phyloP scores from a whole-genome alignment of 176 grass and related monocot genomes.

The Carex myosuroides region DNA sequence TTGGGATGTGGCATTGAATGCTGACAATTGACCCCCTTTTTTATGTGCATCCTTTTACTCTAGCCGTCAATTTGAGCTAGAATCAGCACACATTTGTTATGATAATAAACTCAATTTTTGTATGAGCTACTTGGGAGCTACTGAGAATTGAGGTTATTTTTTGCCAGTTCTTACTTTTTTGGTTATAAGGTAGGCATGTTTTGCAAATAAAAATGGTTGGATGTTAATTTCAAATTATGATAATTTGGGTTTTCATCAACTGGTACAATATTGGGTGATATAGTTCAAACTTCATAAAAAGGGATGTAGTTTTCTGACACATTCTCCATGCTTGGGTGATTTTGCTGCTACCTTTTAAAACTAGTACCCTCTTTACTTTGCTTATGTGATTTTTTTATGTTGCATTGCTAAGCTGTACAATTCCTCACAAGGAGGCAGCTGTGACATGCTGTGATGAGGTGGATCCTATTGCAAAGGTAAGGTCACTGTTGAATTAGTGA shows the following conservation, averaged over 20 bases:
- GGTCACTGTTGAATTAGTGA: conserved; percentile 9
- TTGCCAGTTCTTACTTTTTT: background rate
- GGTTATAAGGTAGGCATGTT: no score
- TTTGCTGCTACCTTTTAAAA: background rate
- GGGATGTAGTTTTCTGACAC: background rate
- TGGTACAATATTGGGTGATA: background rate
- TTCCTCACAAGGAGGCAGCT: conserved; percentile 91
- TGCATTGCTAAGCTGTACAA: conserved; percentile 59
- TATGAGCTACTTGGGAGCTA: background rate
- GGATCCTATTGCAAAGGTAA: conserved; percentile 88
- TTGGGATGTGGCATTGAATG: background rate
- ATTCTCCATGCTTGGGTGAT: background rate
- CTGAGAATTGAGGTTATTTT: background rate
- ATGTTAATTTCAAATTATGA: background rate
- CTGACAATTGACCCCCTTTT: background rate
- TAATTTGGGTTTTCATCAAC: background rate
- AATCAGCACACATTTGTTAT: background rate
- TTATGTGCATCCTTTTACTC: background rate
- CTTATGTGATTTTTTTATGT: conserved; percentile 20
- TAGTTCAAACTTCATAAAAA: background rate
- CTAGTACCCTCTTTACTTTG: background rate
- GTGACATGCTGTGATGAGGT: conserved; percentile 86
- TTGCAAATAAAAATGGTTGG: background rate
- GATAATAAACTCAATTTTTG: background rate
- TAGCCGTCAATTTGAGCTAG: background rate